These are phyloP conservation scores for Pneumocystis murina DNA, from an alignment of 1,139 yeast genomes.

Conservation along the genomic window DNA sequence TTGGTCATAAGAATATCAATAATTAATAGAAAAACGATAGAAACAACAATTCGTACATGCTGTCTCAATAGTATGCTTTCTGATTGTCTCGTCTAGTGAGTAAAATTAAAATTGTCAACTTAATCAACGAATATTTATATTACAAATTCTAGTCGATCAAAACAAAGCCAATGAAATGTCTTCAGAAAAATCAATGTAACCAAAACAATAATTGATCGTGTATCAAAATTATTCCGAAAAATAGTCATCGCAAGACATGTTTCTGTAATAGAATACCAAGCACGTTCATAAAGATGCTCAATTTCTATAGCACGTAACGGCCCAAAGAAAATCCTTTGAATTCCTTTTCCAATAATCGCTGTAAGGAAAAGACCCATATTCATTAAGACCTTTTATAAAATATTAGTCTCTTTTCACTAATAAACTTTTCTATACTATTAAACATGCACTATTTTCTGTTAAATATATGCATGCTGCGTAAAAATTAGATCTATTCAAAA, in stretches of 20 bases:
- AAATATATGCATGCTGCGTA: conserved; percentile 1
- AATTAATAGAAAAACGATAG: conserved; percentile 31
- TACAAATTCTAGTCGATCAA: conserved; percentile 25
- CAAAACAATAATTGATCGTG: conserved; percentile 30
- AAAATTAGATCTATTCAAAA: neutral
- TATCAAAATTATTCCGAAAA: conserved; percentile 41
- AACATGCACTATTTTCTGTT: neutral
- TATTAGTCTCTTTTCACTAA: neutral
- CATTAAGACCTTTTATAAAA: neutral
- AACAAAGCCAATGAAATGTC: conserved; percentile 59
- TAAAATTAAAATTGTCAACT: too few relatives aligned
- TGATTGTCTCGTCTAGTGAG: conserved; percentile 15
- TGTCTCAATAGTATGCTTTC: conserved; percentile 15
- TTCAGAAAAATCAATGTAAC: conserved; percentile 37
- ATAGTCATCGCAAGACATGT: conserved; percentile 50
- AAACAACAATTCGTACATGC: conserved; percentile 25
- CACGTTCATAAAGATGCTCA: conserved; percentile 58
- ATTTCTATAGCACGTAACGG: conserved; percentile 57
- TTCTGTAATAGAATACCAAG: conserved; percentile 52
- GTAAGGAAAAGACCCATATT: neutral
- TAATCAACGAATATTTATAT: conserved; percentile 17
- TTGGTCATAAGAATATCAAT: conserved; percentile 27
- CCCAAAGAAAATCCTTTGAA: conserved; percentile 49
- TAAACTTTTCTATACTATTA: neutral
- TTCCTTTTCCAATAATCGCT: neutral